phyloP scores from a whole-genome alignment of 2,329 filamentous ascomycete genomes.

The Diaporthe humulicola region DNA sequence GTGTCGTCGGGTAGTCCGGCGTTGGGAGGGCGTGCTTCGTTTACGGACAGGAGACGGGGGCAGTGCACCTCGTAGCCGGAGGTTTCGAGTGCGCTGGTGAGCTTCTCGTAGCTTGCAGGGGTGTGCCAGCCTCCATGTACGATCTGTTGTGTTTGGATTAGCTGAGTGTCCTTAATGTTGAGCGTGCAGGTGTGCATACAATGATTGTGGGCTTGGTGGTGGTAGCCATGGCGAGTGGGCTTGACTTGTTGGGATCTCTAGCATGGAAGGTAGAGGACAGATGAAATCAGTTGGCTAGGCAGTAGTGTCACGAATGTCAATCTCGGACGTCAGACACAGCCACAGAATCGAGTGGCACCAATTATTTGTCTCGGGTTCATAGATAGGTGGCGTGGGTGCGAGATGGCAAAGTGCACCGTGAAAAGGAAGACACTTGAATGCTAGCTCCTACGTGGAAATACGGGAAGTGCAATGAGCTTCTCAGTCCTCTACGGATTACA shows the following conservation, averaged over 20 bases:
- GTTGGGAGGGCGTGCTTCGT: neutral
- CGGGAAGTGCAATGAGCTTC: too few relatives aligned
- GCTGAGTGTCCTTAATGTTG: neutral
- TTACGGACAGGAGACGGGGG: neutral
- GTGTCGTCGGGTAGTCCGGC: neutral
- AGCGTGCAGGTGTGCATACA: neutral
- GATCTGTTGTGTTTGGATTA: neutral
- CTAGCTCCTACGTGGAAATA: too few relatives aligned
- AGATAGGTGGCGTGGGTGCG: neutral
- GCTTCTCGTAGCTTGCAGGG: neutral
- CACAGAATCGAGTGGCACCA: neutral
- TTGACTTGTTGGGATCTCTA: neutral
- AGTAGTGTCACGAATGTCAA: neutral
- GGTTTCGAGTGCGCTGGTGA: neutral
- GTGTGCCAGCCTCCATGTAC: slow-evolving; percentile 16
- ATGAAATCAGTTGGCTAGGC: too few relatives aligned
- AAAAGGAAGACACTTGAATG: too few relatives aligned
- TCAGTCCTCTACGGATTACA: too few relatives aligned
- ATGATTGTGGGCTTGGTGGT: neutral
- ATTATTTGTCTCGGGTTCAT: neutral
- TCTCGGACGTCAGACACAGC: neutral
- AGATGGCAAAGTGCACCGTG: too few relatives aligned
- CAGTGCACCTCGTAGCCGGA: slow-evolving; percentile 12
- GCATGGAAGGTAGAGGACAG: neutral
- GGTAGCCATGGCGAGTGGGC: neutral